Percentiles rank a stretch among this genome's conserved stretches.
These are phyloP conservation scores for Pythium coloratum DNA, from an alignment of 352 stramenopile species.

Conservation along the genomic window DNA sequence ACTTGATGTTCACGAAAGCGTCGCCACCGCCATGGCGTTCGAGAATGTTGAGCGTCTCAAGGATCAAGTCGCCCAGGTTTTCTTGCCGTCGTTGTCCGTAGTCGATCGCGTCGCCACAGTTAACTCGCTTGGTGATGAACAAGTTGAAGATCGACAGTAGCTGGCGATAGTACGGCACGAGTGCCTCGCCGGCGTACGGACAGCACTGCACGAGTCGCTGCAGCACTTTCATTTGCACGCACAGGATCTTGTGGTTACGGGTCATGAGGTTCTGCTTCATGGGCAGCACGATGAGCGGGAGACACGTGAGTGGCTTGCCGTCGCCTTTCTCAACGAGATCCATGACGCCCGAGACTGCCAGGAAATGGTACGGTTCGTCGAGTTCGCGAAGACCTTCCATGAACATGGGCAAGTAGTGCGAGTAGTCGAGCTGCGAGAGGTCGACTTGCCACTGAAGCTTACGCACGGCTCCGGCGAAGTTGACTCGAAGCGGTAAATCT, in stretches of 20 bases:
- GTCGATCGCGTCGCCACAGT: slow-evolving; percentile 93
- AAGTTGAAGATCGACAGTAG: slow-evolving; percentile 92
- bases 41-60: slow-evolving; percentile 89
- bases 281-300: slow-evolving; percentile 53
- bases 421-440: slow-evolving; percentile 74
- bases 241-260: slow-evolving; percentile 68
- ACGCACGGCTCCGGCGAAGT: slow-evolving; percentile 70
- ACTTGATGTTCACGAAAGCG: slow-evolving; percentile 95
- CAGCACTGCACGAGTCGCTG: slow-evolving; percentile 70
- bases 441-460: slow-evolving; percentile 77
- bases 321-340: slow-evolving; percentile 83
- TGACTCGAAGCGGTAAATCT: slow-evolving; percentile 70
- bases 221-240: slow-evolving; percentile 75
- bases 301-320: slow-evolving; percentile 57
- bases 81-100: slow-evolving; percentile 89
- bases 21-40: slow-evolving; percentile 83
- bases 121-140: slow-evolving; percentile 90
- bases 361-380: slow-evolving; percentile 83
- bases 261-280: slow-evolving; percentile 90
- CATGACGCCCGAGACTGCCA: slow-evolving; percentile 73
- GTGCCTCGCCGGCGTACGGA: slow-evolving; percentile 80
- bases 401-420: slow-evolving; percentile 91
- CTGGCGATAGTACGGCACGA: slow-evolving; percentile 93
- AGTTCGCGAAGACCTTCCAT: slow-evolving; percentile 91
- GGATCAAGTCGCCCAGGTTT: slow-evolving; percentile 88